phyloP scores from a whole-genome alignment of 2,329 filamentous ascomycete genomes.

The Aspergillus hiratsukae region DNA sequence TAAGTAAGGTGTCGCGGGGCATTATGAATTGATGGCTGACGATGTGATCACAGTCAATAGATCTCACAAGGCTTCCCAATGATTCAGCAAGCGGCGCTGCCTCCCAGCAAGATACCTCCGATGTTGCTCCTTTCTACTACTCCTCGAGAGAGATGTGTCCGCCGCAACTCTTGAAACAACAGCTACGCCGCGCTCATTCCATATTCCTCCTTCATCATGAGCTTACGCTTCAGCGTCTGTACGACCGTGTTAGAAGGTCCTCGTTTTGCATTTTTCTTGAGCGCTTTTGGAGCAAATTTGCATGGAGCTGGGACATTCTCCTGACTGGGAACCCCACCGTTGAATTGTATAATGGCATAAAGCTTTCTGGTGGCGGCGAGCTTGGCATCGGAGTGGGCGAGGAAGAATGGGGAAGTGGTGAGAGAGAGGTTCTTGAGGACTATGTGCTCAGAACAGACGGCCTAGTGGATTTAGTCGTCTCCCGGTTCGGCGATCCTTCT shows the following conservation, averaged over 20 bases:
- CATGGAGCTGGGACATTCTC: constrained; percentile 74
- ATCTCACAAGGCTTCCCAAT: constrained; percentile 69
- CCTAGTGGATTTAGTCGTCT: constrained; percentile 81
- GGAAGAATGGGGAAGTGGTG: constrained; percentile 89
- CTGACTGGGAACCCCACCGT: constrained; percentile 83
- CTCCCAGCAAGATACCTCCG: constrained; percentile 30
- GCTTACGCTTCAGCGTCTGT: constrained; percentile 66
- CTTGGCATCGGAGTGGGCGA: constrained; percentile 92
- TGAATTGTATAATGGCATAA: constrained; percentile 75
- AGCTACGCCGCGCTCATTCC: constrained; percentile 76
- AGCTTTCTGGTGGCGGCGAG: constrained; percentile 84
- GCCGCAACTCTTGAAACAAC: constrained; percentile 68
- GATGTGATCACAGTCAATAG: constrained; percentile 59
- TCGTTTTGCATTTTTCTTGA: constrained; percentile 70
- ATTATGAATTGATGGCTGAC: constrained; percentile 2
- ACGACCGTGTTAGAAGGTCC: constrained; percentile 57
- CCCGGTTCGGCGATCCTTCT: constrained; percentile 67
- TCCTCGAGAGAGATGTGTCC: constrained; percentile 88
- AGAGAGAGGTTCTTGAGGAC: constrained; percentile 90
- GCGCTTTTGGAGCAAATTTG: constrained; percentile 73
- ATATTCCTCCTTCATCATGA: constrained; percentile 87
- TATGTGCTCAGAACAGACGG: constrained; percentile 75
- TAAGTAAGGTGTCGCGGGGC: constrained; percentile 44
- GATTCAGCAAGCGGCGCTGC: constrained; percentile 42
- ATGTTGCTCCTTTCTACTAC: constrained; percentile 62